Evolutionary conservation across 441 rosid species (phyloP).

Genomic region (Macaranga tanarius): DNA sequence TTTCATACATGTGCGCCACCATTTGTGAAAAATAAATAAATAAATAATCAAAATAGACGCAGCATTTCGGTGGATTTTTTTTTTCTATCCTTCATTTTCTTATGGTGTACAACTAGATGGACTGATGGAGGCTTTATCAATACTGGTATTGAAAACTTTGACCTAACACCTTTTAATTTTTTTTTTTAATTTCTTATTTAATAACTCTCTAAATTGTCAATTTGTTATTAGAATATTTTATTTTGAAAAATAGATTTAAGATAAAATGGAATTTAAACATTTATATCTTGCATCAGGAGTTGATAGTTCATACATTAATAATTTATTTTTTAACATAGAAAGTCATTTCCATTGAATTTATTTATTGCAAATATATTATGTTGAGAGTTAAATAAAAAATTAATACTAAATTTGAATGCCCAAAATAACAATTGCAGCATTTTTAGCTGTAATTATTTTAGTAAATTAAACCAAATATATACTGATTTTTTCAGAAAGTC

Average conservation of each 20-base stretch:
- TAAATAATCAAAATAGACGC: neutral
- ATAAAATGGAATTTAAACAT: no score
- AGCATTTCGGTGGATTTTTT: neutral
- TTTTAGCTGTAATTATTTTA: neutral
- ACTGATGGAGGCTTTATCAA: neutral
- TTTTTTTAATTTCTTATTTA: neutral
- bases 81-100: neutral
- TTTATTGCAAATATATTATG: no score
- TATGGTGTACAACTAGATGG: neutral
- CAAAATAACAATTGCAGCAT: neutral
- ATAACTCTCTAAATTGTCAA: no score
- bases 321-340: no score
- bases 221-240: no score
- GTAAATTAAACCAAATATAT: neutral
- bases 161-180: neutral
- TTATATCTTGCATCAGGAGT: no score
- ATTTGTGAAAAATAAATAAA: neutral
- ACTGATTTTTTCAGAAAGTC: neutral
- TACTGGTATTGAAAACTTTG: neutral
- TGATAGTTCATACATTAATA: no score
- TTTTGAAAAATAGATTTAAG: no score
- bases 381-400: no score
- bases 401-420: no score
- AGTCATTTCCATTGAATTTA: no score
- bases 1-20: constrained; percentile 8